A percentile compares a stretch with the other conserved stretches of the same genome.
Conservation (phyloP, 1,284 basidiomycete species). For the Marasmius oreades region DNA sequence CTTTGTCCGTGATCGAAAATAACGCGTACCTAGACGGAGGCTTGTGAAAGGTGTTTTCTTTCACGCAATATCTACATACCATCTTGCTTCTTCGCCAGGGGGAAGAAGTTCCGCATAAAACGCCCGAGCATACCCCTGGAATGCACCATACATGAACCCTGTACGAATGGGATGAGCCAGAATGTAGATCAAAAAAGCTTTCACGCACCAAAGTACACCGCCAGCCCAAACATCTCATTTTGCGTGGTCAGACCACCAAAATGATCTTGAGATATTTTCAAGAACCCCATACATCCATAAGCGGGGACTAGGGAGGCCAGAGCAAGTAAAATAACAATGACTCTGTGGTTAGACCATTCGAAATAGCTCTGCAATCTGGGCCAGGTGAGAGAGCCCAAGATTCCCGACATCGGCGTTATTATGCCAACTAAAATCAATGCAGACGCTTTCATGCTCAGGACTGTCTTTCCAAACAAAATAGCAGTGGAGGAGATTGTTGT, state of each 20-base stretch:
- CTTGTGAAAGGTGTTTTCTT: no score
- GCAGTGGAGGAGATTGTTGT: slow-evolving; percentile 84
- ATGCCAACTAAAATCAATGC: slow-evolving; percentile 71
- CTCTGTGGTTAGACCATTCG: slow-evolving; percentile 61
- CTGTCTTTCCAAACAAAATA: slow-evolving; percentile 79
- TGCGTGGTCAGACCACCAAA: slow-evolving; percentile 76
- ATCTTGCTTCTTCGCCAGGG: slow-evolving; percentile 74
- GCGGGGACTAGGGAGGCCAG: slow-evolving; percentile 69
- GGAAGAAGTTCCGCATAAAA: slow-evolving; percentile 79
- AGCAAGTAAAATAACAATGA: slow-evolving; percentile 66
- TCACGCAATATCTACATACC: slow-evolving; percentile 33
- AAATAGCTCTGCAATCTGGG: slow-evolving; percentile 61
- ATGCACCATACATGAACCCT: slow-evolving; percentile 74
- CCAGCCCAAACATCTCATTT: slow-evolving; percentile 81
- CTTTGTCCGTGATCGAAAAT: slow-evolving; percentile 88
- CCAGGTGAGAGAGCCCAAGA: slow-evolving; percentile 71
- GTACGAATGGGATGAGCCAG: slow-evolving; percentile 9
- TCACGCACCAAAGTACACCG: slow-evolving; percentile 71
- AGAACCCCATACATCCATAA: slow-evolving; percentile 81
- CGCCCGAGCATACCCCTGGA: slow-evolving; percentile 78
- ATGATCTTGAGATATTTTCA: slow-evolving; percentile 46
- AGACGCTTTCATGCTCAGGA: slow-evolving; percentile 68
- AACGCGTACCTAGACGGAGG: slow-evolving; percentile 42
- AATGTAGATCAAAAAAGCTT: neutral
- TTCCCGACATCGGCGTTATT: slow-evolving; percentile 66